Conservation (phyloP, 345 rosid species). For the Pugionium dolabratum region DNA sequence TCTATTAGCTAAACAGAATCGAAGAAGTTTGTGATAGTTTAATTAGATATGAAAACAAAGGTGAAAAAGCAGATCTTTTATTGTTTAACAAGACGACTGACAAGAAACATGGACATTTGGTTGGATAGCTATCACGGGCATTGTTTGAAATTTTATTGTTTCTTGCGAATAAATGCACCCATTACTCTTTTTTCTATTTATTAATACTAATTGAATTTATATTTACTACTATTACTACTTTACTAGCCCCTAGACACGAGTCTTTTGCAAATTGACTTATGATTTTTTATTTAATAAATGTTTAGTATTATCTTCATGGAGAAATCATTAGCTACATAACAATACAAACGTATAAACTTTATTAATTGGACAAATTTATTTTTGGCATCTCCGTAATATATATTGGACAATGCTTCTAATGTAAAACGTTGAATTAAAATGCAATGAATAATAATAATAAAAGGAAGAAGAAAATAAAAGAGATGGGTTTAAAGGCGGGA, state of each 20-base stretch:
- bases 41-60: background rate
- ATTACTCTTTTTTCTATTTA: background rate
- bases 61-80: background rate
- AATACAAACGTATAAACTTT: background rate
- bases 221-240: no score
- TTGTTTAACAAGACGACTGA: conserved; percentile 26
- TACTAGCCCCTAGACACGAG: conserved; percentile 22
- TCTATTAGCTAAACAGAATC: no score
- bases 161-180: conserved; percentile 8
- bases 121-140: conserved; percentile 24
- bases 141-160: background rate
- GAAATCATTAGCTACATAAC: conserved; percentile 1
- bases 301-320: conserved; percentile 2
- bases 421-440: conserved; percentile 6
- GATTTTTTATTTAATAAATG: background rate
- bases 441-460: background rate
- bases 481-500: conserved; percentile 39
- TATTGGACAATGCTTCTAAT: background rate
- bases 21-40: background rate
- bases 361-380: no score
- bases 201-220: background rate
- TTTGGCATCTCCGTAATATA: background rate
- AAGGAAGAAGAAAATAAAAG: background rate
- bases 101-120: conserved; percentile 19
- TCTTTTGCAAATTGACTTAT: conserved; percentile 18